Evolutionary conservation across 1,139 yeast genomes (phyloP), one percentile per base, ranked within the genome.

Genomic region (Yamadazyma friedrichii): DNA sequence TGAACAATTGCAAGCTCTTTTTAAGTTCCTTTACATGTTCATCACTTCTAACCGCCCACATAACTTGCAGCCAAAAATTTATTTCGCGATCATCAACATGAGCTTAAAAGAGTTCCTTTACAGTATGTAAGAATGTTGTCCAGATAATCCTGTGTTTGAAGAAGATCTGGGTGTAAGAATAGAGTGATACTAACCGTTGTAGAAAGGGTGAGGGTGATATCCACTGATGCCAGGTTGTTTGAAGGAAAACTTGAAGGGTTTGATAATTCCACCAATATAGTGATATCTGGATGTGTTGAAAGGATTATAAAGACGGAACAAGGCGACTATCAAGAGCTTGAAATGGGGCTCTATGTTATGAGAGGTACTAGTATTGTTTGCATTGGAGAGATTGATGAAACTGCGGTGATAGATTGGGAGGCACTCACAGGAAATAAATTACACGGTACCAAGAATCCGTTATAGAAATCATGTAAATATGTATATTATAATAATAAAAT

Each of bases 351-450:
- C 6, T 79, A 82, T 53, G 59, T 89, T 52, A 66, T 89, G 51
- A 75, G 97, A 53, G 97, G 98, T 0, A 95, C 88, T 42, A 80
- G 78, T 44, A 84, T 91, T 9, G 95, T 86, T 1, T 74, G 88
- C 36, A 73, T 88, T 41, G 96, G 96, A 6, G 73, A 80, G 42
- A 69, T 87, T 1, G 89, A 83, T 42, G 28, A 11, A 6, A 11
- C 11, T 4, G 12, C 4, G 12, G 28, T 8, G 12, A 61, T 63
- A 13, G 82, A 84, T 43, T 87, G 94, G 89, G 52, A 59, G 15
- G 64, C 62, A 39, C 72, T 84, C 1, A 65, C 59, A 42, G 76
- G 72, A 2, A 52, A 50, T 5, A 54, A 53, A 32, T 55, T 73
- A 38, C 70, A 67, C 45, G 64, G 64, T 13, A 73, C 78, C 4